Evolutionary conservation across 345 rosid species (phyloP).

Genomic region (Alliaria petiolata): DNA sequence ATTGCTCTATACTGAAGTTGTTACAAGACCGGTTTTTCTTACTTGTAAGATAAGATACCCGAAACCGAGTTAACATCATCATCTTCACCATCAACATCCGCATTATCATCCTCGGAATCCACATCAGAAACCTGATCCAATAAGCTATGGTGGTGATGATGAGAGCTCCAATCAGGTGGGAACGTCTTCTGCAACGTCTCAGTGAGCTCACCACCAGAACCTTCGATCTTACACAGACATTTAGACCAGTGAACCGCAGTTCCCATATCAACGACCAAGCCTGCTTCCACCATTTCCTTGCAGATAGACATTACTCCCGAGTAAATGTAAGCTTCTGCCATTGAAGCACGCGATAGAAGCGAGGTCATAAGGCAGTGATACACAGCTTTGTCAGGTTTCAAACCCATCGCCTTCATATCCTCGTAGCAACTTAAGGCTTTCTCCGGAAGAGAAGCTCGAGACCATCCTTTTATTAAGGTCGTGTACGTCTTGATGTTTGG

Average conservation of each 20-base stretch:
- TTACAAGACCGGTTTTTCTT: slow-evolving; percentile 8
- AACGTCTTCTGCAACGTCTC: slow-evolving; percentile 89
- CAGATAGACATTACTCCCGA: slow-evolving; percentile 55
- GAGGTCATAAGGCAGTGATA: slow-evolving; percentile 92
- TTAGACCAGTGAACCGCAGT: slow-evolving; percentile 94
- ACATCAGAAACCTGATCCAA: slow-evolving; percentile 34
- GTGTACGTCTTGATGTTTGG: slow-evolving; percentile 94
- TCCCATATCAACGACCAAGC: slow-evolving; percentile 81
- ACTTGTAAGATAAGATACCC: slow-evolving; percentile 26
- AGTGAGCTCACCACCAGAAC: slow-evolving; percentile 84
- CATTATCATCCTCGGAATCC: slow-evolving; percentile 30
- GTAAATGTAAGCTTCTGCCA: slow-evolving; percentile 72
- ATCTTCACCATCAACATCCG: slow-evolving; percentile 19
- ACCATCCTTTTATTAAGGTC: slow-evolving; percentile 90
- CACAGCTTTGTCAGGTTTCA: slow-evolving; percentile 85
- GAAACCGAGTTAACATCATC: slow-evolving; percentile 25
- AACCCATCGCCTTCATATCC: slow-evolving; percentile 70
- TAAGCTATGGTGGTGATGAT: slow-evolving; percentile 28
- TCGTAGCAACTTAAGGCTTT: slow-evolving; percentile 79
- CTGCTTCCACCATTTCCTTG: slow-evolving; percentile 74
- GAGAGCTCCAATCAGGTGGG: slow-evolving; percentile 83
- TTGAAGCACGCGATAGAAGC: slow-evolving; percentile 71
- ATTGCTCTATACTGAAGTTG: slow-evolving; percentile 5
- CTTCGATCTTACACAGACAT: slow-evolving; percentile 79
- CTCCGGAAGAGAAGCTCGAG: slow-evolving; percentile 88